These are phyloP conservation scores for Rehmannia glutinosa DNA, from an alignment of 257 asterid genomes.

Conservation along the genomic window DNA sequence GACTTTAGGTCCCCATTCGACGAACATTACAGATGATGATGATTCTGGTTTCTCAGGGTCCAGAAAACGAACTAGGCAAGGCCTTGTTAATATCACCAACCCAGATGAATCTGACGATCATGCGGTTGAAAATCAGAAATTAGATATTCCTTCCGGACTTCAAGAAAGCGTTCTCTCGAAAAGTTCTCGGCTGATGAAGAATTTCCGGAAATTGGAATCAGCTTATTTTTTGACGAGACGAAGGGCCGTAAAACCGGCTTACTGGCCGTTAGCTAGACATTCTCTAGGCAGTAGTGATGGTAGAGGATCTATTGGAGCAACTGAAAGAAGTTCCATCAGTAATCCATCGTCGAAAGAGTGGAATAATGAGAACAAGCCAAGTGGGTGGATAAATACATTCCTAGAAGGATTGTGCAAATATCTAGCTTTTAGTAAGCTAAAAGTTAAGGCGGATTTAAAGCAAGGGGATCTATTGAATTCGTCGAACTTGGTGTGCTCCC, in stretches of 20 bases:
- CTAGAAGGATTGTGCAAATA: constrained; percentile 83
- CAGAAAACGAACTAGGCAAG: constrained; percentile 69
- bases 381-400: constrained; percentile 74
- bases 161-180: constrained; percentile 47
- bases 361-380: constrained; percentile 39
- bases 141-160: constrained; percentile 32
- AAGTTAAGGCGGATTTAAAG: constrained; percentile 86
- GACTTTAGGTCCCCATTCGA: constrained; percentile 26
- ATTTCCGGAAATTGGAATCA: constrained; percentile 73
- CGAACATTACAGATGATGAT: constrained; percentile 37
- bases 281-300: constrained; percentile 42
- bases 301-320: constrained; percentile 47
- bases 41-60: constrained; percentile 63
- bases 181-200: constrained; percentile 71
- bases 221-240: constrained; percentile 72
- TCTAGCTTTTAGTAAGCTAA: constrained; percentile 67
- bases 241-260: constrained; percentile 37
- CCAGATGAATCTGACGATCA: constrained; percentile 34
- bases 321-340: constrained; percentile 76
- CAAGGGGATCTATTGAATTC: constrained; percentile 95
- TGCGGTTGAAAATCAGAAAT: constrained; percentile 27
- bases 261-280: constrained; percentile 40
- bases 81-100: constrained; percentile 15
- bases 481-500: constrained; percentile 88
- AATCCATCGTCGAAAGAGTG: constrained; percentile 55